These are phyloP conservation scores for Orychophragmus violaceus DNA, from an alignment of 345 rosid species.

Conservation along the genomic window DNA sequence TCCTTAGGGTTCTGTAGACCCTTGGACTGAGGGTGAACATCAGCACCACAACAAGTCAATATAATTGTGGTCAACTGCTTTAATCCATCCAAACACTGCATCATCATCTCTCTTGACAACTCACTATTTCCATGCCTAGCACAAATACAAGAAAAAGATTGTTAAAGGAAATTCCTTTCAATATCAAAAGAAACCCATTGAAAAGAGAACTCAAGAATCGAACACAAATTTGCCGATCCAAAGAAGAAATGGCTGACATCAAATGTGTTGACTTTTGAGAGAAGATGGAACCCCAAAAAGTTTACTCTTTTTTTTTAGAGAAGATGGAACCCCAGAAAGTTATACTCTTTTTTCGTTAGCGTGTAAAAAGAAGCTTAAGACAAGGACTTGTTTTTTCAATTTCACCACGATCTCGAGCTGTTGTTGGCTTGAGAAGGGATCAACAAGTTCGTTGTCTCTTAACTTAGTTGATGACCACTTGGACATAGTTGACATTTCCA, in stretches of 20 bases:
- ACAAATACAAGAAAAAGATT: background rate
- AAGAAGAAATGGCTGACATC: constrained; percentile 2
- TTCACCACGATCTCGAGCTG: constrained; percentile 17
- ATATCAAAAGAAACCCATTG: background rate
- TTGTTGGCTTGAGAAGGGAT: constrained; percentile 23
- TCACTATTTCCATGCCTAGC: constrained; percentile 61
- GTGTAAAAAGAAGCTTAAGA: constrained; percentile 15
- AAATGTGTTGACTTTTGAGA: constrained; percentile 14
- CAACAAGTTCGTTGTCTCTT: constrained; percentile 16
- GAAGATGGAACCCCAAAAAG: background rate
- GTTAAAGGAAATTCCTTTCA: background rate
- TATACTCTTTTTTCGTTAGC: background rate
- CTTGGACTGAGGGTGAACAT: constrained; percentile 37
- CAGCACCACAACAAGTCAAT: constrained; percentile 54
- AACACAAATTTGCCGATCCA: constrained; percentile 9
- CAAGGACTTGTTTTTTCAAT: background rate
- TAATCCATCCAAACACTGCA: constrained; percentile 59
- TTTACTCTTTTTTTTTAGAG: background rate
- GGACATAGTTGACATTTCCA: constrained; percentile 10
- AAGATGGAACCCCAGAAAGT: background rate
- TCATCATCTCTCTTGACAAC: constrained; percentile 44
- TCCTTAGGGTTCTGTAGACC: constrained; percentile 55
- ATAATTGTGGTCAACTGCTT: constrained; percentile 41
- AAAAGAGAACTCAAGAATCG: background rate
- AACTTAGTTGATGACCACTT: constrained; percentile 16